phyloP scores from a whole-genome alignment of 441 rosid species.

The Populus trichocarpa region DNA sequence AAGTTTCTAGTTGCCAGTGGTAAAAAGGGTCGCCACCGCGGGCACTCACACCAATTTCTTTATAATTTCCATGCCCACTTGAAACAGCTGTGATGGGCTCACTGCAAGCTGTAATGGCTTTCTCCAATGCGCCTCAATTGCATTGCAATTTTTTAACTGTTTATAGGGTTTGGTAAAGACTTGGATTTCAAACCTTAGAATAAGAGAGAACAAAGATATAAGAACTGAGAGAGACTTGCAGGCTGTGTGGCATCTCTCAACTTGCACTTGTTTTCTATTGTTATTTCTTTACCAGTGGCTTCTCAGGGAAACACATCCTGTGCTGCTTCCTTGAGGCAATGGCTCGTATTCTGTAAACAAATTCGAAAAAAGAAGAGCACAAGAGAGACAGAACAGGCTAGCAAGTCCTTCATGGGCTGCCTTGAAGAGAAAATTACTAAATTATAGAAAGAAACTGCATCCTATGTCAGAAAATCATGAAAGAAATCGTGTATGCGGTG shows the following conservation, averaged over 20 bases:
- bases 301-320: not conserved
- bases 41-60: too few relatives aligned
- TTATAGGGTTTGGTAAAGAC: not conserved
- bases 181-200: not conserved
- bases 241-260: constrained; percentile 19
- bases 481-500: too few relatives aligned
- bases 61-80: not conserved
- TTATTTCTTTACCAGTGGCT: not conserved
- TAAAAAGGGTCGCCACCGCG: too few relatives aligned
- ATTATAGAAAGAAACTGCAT: not conserved
- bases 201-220: not conserved
- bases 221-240: not conserved
- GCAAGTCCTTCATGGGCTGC: not conserved
- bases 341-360: not conserved
- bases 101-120: constrained; percentile 16
- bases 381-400: not conserved
- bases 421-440: not conserved
- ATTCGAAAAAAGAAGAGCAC: not conserved
- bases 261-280: constrained; percentile 18
- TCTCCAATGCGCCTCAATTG: constrained; percentile 10
- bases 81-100: not conserved
- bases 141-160: not conserved
- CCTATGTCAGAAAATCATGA: not conserved
- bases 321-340: not conserved
- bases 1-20: too few relatives aligned